Evolutionary conservation across 257 asterid species (phyloP), one percentile per base, ranked within the genome.

Genomic region (Catharanthus roseus): DNA sequence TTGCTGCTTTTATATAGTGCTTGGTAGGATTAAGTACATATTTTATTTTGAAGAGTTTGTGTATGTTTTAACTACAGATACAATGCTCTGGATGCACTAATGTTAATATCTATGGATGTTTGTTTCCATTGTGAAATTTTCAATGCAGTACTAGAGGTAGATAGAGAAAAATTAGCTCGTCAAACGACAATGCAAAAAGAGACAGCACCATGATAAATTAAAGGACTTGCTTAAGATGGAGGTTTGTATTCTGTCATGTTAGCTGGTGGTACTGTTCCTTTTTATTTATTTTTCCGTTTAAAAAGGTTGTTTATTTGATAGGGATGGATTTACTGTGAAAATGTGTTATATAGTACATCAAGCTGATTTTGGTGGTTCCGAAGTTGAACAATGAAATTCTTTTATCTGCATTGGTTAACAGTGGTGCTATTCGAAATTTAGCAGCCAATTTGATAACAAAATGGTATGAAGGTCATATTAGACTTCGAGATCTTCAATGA

Each of bases 121-220:
- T 79, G 80, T 82, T 95, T 95, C 77, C 99, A 95, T 78, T 95
- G 97, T 71, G 99, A 95, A 81, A 82, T 87, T 77, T 95, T 98
- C 79, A 83, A 89, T 50, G 96, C 88, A 36, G 83, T 89, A 72
- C 86, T 95, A 55, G 90, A 85, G 65, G 96, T 96, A 67, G 99
- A 89, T 81, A 86, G 86, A 73, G 99, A 87, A 84, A 89, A 85
- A 73, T 73, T 89, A 68, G 85, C 91, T 72, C 80, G 86, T 76
- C 91, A 89, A 85, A 91, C 79, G 99, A 93, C 69, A 89, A 93
- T 81, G 97, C 93, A 9, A 88, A n/a, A n/a, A 93, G 80, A 93
- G 89, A 70, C 88, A 89, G 57, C 90, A 87, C 50, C 89, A 88
- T 28, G 99, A 93, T 73, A 89, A 86, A 70, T 69, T 91, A 70